Base-by-base conservation (phyloP, 768 basidiomycete genomes). In the Lactarius trivialis region DNA sequence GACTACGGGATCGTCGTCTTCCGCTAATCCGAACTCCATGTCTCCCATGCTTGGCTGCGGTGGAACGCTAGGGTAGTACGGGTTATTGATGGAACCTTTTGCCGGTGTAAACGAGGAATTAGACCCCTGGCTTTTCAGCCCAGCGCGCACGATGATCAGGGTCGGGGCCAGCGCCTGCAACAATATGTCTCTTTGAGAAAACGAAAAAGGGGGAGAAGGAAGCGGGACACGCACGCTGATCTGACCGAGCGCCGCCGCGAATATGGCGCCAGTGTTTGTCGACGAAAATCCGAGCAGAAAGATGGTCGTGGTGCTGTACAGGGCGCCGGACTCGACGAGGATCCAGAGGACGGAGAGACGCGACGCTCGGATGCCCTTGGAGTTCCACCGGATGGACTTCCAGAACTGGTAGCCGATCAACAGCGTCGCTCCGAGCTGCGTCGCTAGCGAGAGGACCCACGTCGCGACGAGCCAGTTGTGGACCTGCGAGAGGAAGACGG, bases 291-390 rank as follows among this genome's bases (percentile, higher is more conserved):
- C 63, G 39, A 64, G 60, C 21, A 60, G 8, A 26, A 53, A 32
- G 50, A 28, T 45, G 15, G 55, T 61, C 3, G 48, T 64, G 45
- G 53, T 3, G 37, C 49, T 56, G 26, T 64, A 64, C n/a, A 61
- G 33, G 19, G 63, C 63, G 21, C 63, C 63, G 9, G 60, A 64
- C 37, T 64, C 63, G 39, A 64, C 60, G 24, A 64, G 36, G 17
- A 56, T 64, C 63, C 60, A 61, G 48, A 64, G 55, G n/a, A 56
- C 3, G 15, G 39, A 12, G 2, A 61, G 45, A n/a, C 55, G 58
- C 14, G 59, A 39, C 45, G 30, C 36, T 4, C 56, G 37, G 15
- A 36, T 36, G 2, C 49, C 39, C 2, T 43, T 15, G 17, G 50
- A n/a, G 50, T 14, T 56, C 49, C 49, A 43, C 11, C 8, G 19